These are phyloP conservation scores for Daucus carota DNA, from an alignment of 129 eudicot species.

Conservation along the genomic window DH1_v3.0 NC_030383.2:54140001-54140500, in stretches of 20 bases:
- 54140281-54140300: neutral
- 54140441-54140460: neutral
- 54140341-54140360: neutral
- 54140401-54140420: neutral
- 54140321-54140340: neutral
- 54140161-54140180: conserved; percentile 91
- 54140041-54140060: neutral
- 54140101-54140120: conserved; percentile 92
- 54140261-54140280: neutral
- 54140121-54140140: conserved; percentile 91
- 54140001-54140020: neutral
- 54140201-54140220: conserved; percentile 61
- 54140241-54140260: neutral
- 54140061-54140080: neutral
- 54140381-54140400: neutral
- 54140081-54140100: conserved; percentile 98
- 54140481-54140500: conserved; percentile 31
- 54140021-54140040: neutral
- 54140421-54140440: neutral
- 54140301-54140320: neutral
- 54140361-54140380: neutral
- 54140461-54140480: neutral
- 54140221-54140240: neutral
- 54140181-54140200: conserved; percentile 66
- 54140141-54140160: conserved; percentile 89